A percentile compares a stretch with the other conserved stretches of the same genome.
phyloP scores from a whole-genome alignment of 2,329 filamentous ascomycete genomes.

The Penicillium sp. region DNA sequence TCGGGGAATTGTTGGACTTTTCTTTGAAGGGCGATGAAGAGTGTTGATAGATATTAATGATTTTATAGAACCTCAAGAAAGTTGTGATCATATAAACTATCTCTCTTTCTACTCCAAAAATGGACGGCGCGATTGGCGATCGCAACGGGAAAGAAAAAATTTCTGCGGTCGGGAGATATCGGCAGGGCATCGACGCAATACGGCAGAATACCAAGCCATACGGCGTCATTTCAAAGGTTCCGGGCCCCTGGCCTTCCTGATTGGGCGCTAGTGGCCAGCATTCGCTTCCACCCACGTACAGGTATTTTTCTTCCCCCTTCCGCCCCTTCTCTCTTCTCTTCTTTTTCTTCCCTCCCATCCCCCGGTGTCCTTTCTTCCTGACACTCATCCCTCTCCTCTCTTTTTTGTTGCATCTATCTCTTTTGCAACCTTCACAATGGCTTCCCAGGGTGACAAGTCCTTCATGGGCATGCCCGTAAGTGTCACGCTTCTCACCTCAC shows the following conservation, averaged over 20 bases:
- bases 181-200: conserved; percentile 30
- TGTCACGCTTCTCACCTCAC: conserved; percentile 17
- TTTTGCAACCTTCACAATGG: conserved; percentile 50
- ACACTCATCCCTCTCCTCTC: conserved; percentile 44
- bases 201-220: conserved; percentile 15
- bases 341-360: conserved; percentile 48
- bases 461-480: conserved; percentile 58
- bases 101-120: not conserved
- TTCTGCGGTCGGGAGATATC: conserved; percentile 45
- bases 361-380: conserved; percentile 39
- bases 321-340: conserved; percentile 48
- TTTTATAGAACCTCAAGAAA: not conserved
- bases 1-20: not conserved
- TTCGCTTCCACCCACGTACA: conserved; percentile 45
- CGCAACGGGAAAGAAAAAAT: conserved; percentile 8
- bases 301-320: conserved; percentile 43
- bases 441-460: conserved; percentile 56
- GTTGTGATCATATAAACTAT: not conserved
- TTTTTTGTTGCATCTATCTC: conserved; percentile 47
- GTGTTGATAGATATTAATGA: too few species aligned
- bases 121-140: not conserved
- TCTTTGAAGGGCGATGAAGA: not conserved
- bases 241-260: conserved; percentile 23
- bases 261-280: conserved; percentile 36
- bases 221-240: conserved; percentile 6